Evolutionary conservation across 2,329 filamentous ascomycete species (phyloP).

Genomic region (Talaromyces rugulosus): DNA sequence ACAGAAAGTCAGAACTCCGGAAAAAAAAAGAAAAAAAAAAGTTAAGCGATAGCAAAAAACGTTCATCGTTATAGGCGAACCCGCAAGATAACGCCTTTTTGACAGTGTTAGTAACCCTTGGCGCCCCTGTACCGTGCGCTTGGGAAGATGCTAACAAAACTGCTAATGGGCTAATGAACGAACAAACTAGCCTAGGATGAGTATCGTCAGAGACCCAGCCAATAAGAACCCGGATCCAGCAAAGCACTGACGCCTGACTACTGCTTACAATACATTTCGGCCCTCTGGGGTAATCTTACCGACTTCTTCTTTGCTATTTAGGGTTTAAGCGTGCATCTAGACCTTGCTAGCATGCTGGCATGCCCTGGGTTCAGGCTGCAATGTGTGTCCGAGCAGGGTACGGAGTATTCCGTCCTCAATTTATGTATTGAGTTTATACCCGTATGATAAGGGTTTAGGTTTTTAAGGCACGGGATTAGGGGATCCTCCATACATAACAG

Average conservation of each 20-base stretch:
- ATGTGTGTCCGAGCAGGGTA: background rate
- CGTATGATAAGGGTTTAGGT: background rate
- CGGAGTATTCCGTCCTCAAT: no score
- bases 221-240: background rate
- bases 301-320: background rate
- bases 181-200: background rate
- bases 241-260: background rate
- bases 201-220: background rate
- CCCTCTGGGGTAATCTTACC: conserved; percentile 6
- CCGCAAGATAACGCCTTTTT: background rate
- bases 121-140: background rate
- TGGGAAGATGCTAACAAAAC: background rate
- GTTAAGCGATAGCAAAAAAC: background rate
- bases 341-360: background rate
- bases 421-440: no score
- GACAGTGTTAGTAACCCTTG: background rate
- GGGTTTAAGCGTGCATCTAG: background rate
- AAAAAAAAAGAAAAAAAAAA: background rate
- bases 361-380: no score
- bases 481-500: no score
- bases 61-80: background rate
- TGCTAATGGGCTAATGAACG: no score
- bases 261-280: conserved; percentile 12
- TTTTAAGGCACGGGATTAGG: background rate
- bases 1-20: no score